Evolutionary conservation across 441 rosid genomes (phyloP).

Genomic region (Viola pubescens): DNA sequence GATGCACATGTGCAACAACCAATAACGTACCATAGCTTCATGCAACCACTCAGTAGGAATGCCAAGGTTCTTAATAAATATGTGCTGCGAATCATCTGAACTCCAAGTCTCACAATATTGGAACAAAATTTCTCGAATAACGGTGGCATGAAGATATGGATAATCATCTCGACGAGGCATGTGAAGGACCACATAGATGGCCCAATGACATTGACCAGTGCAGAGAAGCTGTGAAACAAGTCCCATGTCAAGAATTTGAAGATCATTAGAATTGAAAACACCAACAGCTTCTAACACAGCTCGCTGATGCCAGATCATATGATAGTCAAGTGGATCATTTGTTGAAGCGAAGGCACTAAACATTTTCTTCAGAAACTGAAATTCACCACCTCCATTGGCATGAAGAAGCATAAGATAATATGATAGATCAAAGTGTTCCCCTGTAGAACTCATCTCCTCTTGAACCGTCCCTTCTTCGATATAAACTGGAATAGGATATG

Average conservation of each 20-base stretch:
- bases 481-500: conserved; percentile 73
- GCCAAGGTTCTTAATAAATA: conserved; percentile 69
- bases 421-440: conserved; percentile 63
- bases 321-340: conserved; percentile 91
- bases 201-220: conserved; percentile 86
- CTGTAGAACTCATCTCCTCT: conserved; percentile 29
- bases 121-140: conserved; percentile 81
- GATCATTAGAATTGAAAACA: conserved; percentile 70
- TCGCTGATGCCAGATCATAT: conserved; percentile 98
- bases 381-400: conserved; percentile 52
- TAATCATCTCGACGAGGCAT: conserved; percentile 63
- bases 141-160: conserved; percentile 68
- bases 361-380: conserved; percentile 67
- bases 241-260: conserved; percentile 92
- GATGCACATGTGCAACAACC: conserved; percentile 12
- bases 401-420: conserved; percentile 97
- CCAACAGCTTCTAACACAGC: conserved; percentile 77
- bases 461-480: conserved; percentile 82
- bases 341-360: conserved; percentile 89
- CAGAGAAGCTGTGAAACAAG: conserved; percentile 78
- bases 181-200: conserved; percentile 88
- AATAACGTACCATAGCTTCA: conserved; percentile 76
- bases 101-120: conserved; percentile 91
- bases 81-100: conserved; percentile 61
- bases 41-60: conserved; percentile 84